Evolutionary conservation across 306 rosid species (phyloP), one percentile per base, ranked within the genome.

Genomic region (Pterocarpus macrocarpus): DNA sequence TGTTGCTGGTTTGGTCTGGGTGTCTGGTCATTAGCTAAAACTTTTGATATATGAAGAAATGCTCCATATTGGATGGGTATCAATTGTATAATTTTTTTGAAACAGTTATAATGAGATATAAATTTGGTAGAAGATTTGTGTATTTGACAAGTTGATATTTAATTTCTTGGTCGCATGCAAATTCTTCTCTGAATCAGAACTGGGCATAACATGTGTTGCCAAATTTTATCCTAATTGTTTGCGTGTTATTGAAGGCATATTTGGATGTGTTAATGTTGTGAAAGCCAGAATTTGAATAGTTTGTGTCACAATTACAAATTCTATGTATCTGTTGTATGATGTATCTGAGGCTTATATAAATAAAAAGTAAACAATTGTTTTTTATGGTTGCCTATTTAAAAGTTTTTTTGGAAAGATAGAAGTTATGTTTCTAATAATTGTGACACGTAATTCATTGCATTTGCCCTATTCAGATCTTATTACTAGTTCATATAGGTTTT

Each of bases 91-190:
- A 47, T 38, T 15, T 7, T 9, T 79, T 30, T 32, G 45, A 22
- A 38, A 47, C 78, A 28, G 13, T 83, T 67, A 49, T 67, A 64
- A 62, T 22, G 44, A 49, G 70, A 69, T 34, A 15, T 52, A 52
- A 69, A 13, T 74, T 66, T 68, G 68, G 55, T 64, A 64, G 79
- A 17, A 45, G 30, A 49, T 79, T 66, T 78, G 36, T 78, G 15
- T 68, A 8, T 68, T 73, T 75, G 68, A 47, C 22, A 33, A 16
- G 53, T 57, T 65, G 57, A 8, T 49, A 34, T 16, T 66, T 43
- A 43, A 30, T 56, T 56, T 66, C 53, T 67, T 45, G 49, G 67
- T 66, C 32, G 1, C 17, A 13, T 76, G 78, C 41, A 38, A 32
- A 28, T 52, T 69, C 16, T 67, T 81, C 65, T 22, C 28, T 22